A percentile compares a stretch with the other conserved stretches of the same genome.
phyloP scores from a whole-genome alignment of 176 grass and related monocot species.

The Triticum urartu region DNA sequence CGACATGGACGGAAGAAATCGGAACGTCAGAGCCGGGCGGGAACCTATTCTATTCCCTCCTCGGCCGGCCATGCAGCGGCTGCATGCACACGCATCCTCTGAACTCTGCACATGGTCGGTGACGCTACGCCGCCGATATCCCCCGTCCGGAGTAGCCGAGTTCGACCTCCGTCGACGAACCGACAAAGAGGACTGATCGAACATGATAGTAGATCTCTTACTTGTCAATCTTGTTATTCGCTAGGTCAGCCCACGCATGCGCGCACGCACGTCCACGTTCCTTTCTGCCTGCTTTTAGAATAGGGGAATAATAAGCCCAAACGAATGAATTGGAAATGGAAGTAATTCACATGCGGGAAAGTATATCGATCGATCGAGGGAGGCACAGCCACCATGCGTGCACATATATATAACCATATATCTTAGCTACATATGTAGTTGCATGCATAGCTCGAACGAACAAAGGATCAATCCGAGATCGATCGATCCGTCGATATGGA shows the following conservation, averaged over 20 bases:
- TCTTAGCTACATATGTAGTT: not conserved
- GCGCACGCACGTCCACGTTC: not conserved
- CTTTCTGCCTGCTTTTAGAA: not conserved
- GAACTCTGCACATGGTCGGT: not conserved
- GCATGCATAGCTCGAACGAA: not conserved
- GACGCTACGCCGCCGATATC: not conserved
- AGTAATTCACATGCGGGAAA: not conserved
- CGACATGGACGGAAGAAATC: not conserved
- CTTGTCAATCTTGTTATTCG: not conserved
- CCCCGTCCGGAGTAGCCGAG: not conserved
- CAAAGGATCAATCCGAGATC: not conserved
- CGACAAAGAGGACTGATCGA: not conserved
- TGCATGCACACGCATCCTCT: not conserved
- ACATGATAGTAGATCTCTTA: conserved; percentile 2
- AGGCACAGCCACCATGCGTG: not conserved
- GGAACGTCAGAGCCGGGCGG: not conserved
- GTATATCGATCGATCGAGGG: not conserved
- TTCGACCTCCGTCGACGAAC: not conserved
- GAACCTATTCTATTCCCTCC: not conserved
- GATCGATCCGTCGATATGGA: not conserved
- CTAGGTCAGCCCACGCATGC: not conserved
- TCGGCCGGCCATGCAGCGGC: not conserved
- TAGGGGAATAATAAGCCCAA: not conserved
- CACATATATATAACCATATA: not conserved
- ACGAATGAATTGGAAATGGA: not conserved